Evolutionary conservation across 805 yeast species (phyloP), one percentile per base, ranked within the genome.

Genomic region (Saccharomycopsis schoenii): DNA sequence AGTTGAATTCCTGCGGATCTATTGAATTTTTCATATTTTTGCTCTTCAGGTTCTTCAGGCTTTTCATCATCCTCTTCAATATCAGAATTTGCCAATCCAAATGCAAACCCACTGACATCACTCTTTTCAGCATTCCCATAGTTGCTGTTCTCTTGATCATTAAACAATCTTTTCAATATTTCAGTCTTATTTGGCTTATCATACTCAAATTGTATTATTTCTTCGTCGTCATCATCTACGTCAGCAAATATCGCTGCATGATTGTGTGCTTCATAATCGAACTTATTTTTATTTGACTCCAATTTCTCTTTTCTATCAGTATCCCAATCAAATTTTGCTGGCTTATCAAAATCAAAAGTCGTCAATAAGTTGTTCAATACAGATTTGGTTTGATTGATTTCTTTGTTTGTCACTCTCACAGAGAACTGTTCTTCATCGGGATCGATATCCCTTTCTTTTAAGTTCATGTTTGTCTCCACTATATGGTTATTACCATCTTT

Each of bases 401-500:
- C 85, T n/a, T 72, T 70, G 19, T 69, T 70, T 4, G 70, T 69
- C 2, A 47, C 43, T 25, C 41, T 42, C 12, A 15, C 52, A 40
- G 25, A 14, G 1, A 24, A 47, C 3, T 50, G 41, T 24, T 21
- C 42, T 14, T 40, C 55, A 12, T 25, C 41, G 4, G 57, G 43
- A 17, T 42, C 55, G 4, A 40, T 29, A 29, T n/a, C 19, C 12
- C 12, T 5, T 69, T 72, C 57, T 71, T 79, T 8, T 73, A 75
- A 39, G 72, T 75, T 68, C 63, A 15, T 36, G 64, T 58, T 61
- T 1, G 65, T 60, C 19, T 92, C 97, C 19, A 92, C 80, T 12
- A 89, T 80, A 69, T 89, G 96, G 57, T 85, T 88, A 63, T 82
- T 83, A 5, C 91, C 91, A 70, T 88, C 89, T 66, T 80, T 80